Conservation (phyloP, 2,329 filamentous ascomycete genomes). For the Macrophomina tecta region DNA sequence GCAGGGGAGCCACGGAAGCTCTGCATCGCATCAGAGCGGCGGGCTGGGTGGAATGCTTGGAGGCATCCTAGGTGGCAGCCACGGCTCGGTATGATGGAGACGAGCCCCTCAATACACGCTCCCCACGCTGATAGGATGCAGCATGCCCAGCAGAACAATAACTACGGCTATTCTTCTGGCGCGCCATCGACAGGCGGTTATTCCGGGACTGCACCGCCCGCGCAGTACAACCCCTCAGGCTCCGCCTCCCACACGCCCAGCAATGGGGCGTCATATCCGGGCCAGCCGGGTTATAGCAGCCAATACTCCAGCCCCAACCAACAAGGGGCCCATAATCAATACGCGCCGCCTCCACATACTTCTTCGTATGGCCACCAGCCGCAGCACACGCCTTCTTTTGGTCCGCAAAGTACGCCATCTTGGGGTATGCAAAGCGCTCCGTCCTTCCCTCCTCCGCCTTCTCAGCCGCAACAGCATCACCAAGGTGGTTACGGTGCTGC, state of each 20-base stretch:
- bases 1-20: constrained; percentile 43
- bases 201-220: constrained; percentile 67
- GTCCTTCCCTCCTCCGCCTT: constrained; percentile 23
- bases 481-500: constrained; percentile 12
- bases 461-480: constrained; percentile 19
- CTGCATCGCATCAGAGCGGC: constrained; percentile 17
- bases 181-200: constrained; percentile 61
- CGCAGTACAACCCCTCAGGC: constrained; percentile 53
- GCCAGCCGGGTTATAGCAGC: constrained; percentile 23
- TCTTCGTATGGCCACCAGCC: constrained; percentile 1
- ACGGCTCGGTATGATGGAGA: constrained; percentile 40
- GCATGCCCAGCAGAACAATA: constrained; percentile 46
- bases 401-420: constrained; percentile 13
- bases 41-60: constrained; percentile 42
- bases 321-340: constrained; percentile 35
- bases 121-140: constrained; percentile 2
- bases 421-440: constrained; percentile 8
- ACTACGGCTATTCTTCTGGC: constrained; percentile 68
- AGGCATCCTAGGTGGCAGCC: constrained; percentile 42
- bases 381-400: constrained; percentile 21
- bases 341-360: constrained; percentile 28
- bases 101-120: neutral
- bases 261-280: constrained; percentile 13
- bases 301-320: constrained; percentile 16
- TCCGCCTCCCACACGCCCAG: constrained; percentile 25